Percentiles rank a stretch among this genome's conserved stretches.
These are phyloP conservation scores for Leccinum fibrillosum DNA, from an alignment of 768 basidiomycete species.

Conservation along the genomic window DNA sequence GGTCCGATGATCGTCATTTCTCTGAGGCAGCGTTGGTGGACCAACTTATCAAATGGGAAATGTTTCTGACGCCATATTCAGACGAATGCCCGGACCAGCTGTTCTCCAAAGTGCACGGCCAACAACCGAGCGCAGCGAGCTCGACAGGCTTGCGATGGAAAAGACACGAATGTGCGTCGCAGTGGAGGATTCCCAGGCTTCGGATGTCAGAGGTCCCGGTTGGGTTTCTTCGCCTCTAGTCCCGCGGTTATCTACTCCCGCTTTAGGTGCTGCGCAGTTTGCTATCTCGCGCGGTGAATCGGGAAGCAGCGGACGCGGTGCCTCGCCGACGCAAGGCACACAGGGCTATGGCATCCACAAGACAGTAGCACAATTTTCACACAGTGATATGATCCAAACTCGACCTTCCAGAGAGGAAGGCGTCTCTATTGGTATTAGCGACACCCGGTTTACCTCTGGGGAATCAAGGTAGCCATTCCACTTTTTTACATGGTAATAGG, in stretches of 20 bases:
- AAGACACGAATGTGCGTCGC: not conserved
- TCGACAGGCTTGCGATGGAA: not conserved
- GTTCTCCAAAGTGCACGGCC: not conserved
- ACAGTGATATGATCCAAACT: not conserved
- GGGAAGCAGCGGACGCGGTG: too few relatives aligned
- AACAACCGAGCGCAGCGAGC: not conserved
- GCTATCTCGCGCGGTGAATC: not conserved
- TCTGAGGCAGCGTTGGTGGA: constrained; percentile 5
- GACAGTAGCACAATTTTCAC: not conserved
- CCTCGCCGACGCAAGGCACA: not conserved
- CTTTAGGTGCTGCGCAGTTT: not conserved
- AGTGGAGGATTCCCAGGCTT: not conserved
- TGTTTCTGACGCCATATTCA: constrained; percentile 3
- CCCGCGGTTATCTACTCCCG: not conserved
- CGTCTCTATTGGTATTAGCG: not conserved
- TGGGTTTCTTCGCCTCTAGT: not conserved
- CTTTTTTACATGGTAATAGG: too few relatives aligned
- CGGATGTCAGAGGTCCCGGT: not conserved
- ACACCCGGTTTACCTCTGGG: not conserved
- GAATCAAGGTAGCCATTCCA: constrained; percentile 1
- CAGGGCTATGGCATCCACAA: not conserved
- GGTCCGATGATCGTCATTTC: not conserved
- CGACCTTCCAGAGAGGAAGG: not conserved
- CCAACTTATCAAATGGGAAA: not conserved
- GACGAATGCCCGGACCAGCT: not conserved